Base-by-base conservation (phyloP, 331 rosid species). In the Malus hybrid region DNA sequence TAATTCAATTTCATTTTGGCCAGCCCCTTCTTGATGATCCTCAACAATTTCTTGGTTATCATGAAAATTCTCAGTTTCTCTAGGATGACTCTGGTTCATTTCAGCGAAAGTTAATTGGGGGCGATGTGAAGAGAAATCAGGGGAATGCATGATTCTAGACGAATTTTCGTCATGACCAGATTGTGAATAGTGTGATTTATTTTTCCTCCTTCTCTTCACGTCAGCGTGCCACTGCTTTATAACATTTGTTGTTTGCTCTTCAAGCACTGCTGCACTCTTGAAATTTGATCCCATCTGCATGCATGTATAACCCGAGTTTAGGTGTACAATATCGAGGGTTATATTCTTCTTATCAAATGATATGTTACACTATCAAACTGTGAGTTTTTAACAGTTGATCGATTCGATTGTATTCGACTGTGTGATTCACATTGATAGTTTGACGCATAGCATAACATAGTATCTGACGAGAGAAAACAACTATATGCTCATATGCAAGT, bases 271-370 rank as follows among this genome's bases (percentile, higher is more conserved):
- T 29, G 84, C 71, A 4, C 68, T 66, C 72, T 86, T 88, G 72
- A 80, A 84, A 33, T 78, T 80, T 54, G 93, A 86, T 39, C 93
- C 93, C 90, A 88, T 86, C 93, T 88, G 65, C 34, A 29, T 46
- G 9, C 48, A 42, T 42, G 19, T 27, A 70, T 24, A 59, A 54
- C 20, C 9, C 5, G 48, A 42, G 48, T 42, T 42, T 42, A 42
- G 48, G 48, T 3, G 48, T 42, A 10, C 48, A 42, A 10, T 42
- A 10, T 10, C 48, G 14, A 42, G 48, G 48, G 48, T 10, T 42
- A 42, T 42, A 42, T 10, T 42, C 18, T 10, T 42, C 18, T 48
- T 65, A 29, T 46, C 8, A 27, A 44, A 77, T 20, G 7, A 59
- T 27, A 59, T 22, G 1, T 59, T 59, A 22, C 12, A 3, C 27